Evolutionary conservation across 176 grass and related monocot species (phyloP).

Genomic region (Rhipidocladum racemiflorum): DNA sequence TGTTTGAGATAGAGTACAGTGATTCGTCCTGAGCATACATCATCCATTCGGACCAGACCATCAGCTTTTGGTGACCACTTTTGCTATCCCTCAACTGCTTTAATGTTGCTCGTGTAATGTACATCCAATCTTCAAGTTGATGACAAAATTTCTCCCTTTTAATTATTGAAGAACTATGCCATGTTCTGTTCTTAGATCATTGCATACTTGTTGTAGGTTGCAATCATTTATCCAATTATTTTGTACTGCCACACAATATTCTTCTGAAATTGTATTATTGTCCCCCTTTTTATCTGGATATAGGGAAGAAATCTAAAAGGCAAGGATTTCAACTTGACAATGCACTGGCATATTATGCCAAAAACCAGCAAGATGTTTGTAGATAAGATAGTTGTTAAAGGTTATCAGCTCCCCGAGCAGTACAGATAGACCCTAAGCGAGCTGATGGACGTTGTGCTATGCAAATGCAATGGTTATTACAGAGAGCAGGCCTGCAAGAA

Average conservation of each 20-base stretch:
- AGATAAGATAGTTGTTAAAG: conserved; percentile 93
- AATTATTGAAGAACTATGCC: not conserved
- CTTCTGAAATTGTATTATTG: not conserved
- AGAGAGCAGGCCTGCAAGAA: not conserved
- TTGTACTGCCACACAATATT: not conserved
- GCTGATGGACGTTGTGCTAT: not conserved
- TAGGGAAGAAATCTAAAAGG: conserved; percentile 92
- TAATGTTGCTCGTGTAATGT: not conserved
- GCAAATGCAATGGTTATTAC: not conserved
- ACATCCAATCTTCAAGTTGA: not conserved
- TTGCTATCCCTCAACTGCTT: not conserved
- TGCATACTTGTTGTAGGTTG: not conserved
- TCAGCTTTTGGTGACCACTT: not conserved
- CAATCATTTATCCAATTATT: not conserved
- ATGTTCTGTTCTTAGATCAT: not conserved
- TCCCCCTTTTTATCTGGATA: not conserved
- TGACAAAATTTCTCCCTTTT: not conserved
- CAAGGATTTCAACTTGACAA: conserved; percentile 91
- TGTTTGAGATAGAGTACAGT: not conserved
- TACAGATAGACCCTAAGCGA: conserved; percentile 54
- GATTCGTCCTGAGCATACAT: not conserved
- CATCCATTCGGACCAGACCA: not conserved
- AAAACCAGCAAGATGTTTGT: conserved; percentile 98
- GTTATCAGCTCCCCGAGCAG: conserved; percentile 78
- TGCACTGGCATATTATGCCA: conserved; percentile 99